Evolutionary conservation across 2,329 filamentous ascomycete species (phyloP).

Genomic region (Chalara sp.): DNA sequence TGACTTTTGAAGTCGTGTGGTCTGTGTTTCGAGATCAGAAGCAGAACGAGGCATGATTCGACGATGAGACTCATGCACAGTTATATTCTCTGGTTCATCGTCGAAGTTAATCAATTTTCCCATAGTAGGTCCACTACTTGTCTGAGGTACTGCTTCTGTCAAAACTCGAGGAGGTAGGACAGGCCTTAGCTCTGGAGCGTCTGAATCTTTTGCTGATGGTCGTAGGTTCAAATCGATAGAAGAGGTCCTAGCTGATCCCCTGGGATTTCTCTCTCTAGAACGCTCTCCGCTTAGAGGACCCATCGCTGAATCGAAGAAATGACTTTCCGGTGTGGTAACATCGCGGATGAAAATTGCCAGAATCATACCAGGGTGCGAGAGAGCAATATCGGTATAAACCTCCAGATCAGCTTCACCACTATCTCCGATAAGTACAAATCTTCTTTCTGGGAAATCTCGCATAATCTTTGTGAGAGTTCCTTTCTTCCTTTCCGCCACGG

Average conservation of each 20-base stretch:
- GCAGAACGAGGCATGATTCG: constrained; percentile 21
- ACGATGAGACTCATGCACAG: constrained; percentile 28
- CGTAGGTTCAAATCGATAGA: constrained; percentile 7
- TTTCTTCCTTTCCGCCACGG: constrained; percentile 91
- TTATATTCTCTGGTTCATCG: constrained; percentile 39
- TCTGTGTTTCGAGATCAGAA: constrained; percentile 17
- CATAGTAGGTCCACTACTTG: constrained; percentile 34
- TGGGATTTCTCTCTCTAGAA: constrained; percentile 6
- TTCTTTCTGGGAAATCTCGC: constrained; percentile 80
- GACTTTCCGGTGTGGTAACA: constrained; percentile 72
- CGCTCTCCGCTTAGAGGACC: constrained; percentile 23
- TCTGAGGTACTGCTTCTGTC: constrained; percentile 20
- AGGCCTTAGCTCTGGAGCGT: constrained; percentile 15
- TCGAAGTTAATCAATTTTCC: constrained; percentile 56
- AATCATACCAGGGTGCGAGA: constrained; percentile 76
- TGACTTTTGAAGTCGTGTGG: constrained; percentile 25
- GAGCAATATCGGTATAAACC: constrained; percentile 89
- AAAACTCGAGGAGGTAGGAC: constrained; percentile 18
- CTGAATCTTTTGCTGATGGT: constrained; percentile 3
- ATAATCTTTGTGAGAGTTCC: constrained; percentile 79
- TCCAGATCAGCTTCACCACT: constrained; percentile 96
- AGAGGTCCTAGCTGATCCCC: constrained; percentile 14
- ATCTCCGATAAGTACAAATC: constrained; percentile 88
- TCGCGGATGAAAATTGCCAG: constrained; percentile 88
- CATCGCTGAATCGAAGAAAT: constrained; percentile 64